These are phyloP conservation scores for Hibiscus tridactylites DNA, from an alignment of 345 rosid species.

Conservation along the genomic window DNA sequence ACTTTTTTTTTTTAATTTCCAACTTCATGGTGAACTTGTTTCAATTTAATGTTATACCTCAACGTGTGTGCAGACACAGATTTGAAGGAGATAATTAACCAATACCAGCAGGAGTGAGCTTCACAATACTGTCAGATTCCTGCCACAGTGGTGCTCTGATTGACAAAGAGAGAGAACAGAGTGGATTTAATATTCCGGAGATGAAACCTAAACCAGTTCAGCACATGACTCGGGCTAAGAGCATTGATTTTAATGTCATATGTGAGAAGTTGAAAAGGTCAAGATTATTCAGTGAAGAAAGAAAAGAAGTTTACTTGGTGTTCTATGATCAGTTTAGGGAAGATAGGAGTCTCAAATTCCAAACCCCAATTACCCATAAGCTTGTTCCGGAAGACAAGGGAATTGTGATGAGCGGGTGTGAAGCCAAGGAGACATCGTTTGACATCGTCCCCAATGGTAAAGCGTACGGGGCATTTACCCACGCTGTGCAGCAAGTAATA, in stretches of 20 bases:
- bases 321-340: too few relatives aligned
- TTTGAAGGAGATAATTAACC: too few relatives aligned
- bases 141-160: conserved; percentile 89
- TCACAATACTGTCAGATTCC: conserved; percentile 40
- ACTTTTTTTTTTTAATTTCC: too few relatives aligned
- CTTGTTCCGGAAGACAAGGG: background rate
- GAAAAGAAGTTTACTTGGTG: too few relatives aligned
- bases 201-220: too few relatives aligned
- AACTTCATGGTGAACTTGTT: too few relatives aligned
- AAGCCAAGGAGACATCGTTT: background rate
- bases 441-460: background rate
- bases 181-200: conserved; percentile 25
- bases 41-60: too few relatives aligned
- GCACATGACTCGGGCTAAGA: background rate
- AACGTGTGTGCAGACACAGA: background rate
- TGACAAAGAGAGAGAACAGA: conserved; percentile 70
- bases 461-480: background rate
- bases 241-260: conserved; percentile 32
- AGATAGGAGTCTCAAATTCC: background rate
- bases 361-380: background rate
- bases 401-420: background rate
- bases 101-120: too few relatives aligned
- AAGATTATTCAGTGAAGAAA: too few relatives aligned
- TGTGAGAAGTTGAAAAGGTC: too few relatives aligned
- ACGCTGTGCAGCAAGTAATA: background rate